Evolutionary conservation across 805 yeast species (phyloP).

Genomic region (Kluyveromyces lactis): DNA sequence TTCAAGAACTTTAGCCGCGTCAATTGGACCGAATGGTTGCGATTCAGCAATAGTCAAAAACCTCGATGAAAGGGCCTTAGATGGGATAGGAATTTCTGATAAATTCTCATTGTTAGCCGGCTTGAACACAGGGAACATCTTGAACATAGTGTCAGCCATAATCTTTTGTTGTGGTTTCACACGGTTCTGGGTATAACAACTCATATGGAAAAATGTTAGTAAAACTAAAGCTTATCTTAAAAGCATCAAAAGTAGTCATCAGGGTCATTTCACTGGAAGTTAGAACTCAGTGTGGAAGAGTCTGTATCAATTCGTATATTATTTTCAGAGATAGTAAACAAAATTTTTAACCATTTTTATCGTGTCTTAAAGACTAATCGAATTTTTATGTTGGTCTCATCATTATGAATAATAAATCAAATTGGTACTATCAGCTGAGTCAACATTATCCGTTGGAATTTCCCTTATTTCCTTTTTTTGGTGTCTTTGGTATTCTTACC

Average conservation of each 20-base stretch:
- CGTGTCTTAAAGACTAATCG: constrained; percentile 80
- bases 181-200: constrained; percentile 30
- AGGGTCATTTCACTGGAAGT: constrained; percentile 1
- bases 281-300: too few species aligned
- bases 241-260: too few species aligned
- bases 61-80: constrained; percentile 70
- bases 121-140: constrained; percentile 72
- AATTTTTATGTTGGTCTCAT: constrained; percentile 40
- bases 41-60: constrained; percentile 88
- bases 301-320: too few species aligned
- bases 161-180: constrained; percentile 48
- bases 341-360: constrained; percentile 42
- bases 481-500: too few species aligned
- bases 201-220: constrained; percentile 29
- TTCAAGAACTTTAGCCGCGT: constrained; percentile 78
- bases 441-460: too few species aligned
- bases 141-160: constrained; percentile 57
- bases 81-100: constrained; percentile 91
- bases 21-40: constrained; percentile 92
- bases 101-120: constrained; percentile 52
- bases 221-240: too few species aligned
- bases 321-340: constrained; percentile 1
- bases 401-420: constrained; percentile 18
- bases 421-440: too few species aligned
- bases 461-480: too few species aligned